Conservation (phyloP, 1,284 basidiomycete genomes). For the Sphaerobolus stellatus region DNA sequence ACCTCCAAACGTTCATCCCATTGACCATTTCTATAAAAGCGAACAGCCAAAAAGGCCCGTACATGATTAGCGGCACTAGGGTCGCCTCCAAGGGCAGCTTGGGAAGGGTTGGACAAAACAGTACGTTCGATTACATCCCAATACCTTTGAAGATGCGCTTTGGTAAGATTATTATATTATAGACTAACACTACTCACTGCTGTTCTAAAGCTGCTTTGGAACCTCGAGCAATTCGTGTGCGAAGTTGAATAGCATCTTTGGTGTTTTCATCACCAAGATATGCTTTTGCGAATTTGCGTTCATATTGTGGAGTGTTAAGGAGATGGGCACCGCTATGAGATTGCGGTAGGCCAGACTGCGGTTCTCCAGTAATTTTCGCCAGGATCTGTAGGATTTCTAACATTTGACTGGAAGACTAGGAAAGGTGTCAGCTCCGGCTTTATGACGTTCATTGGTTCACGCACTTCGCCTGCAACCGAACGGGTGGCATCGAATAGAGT, state of each 20-base stretch:
- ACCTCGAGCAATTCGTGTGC: slow-evolving; percentile 71
- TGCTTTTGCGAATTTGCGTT: slow-evolving; percentile 70
- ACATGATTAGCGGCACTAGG: slow-evolving; percentile 90
- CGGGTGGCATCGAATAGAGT: slow-evolving; percentile 64
- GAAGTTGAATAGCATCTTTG: slow-evolving; percentile 59
- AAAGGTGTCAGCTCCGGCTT: background rate
- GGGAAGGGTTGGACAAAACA: slow-evolving; percentile 79
- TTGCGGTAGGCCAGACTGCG: slow-evolving; percentile 63
- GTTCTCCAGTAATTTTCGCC: slow-evolving; percentile 67
- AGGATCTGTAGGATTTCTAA: slow-evolving; percentile 71
- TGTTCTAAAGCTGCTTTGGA: slow-evolving; percentile 75
- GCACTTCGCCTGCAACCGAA: slow-evolving; percentile 55
- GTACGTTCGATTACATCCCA: slow-evolving; percentile 84
- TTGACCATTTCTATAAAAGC: slow-evolving; percentile 77
- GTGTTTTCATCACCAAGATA: slow-evolving; percentile 70
- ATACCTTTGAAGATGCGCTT: slow-evolving; percentile 45
- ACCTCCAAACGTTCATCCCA: slow-evolving; percentile 89
- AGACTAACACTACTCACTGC: slow-evolving; percentile 39
- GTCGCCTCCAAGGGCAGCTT: slow-evolving; percentile 89
- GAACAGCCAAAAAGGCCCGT: slow-evolving; percentile 78
- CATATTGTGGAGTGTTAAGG: slow-evolving; percentile 69
- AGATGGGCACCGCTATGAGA: slow-evolving; percentile 78
- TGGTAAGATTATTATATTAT: slow-evolving; percentile 2
- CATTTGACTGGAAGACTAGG: slow-evolving; percentile 44
- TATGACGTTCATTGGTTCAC: slow-evolving; percentile 21